These are phyloP conservation scores for Capsicum pubescens DNA, from an alignment of 257 asterid species.

Conservation along the genomic window DNA sequence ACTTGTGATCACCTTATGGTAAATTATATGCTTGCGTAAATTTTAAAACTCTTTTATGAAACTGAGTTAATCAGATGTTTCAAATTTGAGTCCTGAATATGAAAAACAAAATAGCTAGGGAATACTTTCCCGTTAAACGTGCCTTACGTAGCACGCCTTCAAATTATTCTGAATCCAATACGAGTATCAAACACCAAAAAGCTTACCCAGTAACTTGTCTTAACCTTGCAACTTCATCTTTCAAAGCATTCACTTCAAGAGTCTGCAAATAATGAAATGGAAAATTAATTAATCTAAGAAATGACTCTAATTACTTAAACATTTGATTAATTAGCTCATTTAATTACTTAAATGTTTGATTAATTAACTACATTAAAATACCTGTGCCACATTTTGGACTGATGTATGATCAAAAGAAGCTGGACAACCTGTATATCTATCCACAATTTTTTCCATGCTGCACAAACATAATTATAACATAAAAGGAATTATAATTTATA, in stretches of 20 bases:
- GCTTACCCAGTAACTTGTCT: conserved; percentile 53
- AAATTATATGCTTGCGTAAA: too few species aligned
- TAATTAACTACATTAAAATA: conserved; percentile 25
- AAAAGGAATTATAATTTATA: too few species aligned
- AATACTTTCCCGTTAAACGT: too few species aligned
- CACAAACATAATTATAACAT: neutral
- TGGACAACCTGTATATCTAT: conserved; percentile 51
- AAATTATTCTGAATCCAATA: too few species aligned
- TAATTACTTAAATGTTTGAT: neutral
- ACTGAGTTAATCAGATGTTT: too few species aligned
- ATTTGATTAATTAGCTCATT: too few species aligned
- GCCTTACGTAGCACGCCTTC: too few species aligned
- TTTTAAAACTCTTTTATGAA: too few species aligned
- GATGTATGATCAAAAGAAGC: conserved; percentile 38
- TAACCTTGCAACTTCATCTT: conserved; percentile 60
- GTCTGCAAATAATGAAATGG: conserved; percentile 22
- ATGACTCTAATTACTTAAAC: too few species aligned
- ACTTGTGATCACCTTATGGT: too few species aligned
- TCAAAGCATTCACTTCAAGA: conserved; percentile 51
- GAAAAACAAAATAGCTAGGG: too few species aligned
- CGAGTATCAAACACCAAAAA: neutral
- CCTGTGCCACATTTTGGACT: conserved; percentile 51
- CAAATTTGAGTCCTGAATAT: too few species aligned
- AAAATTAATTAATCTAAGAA: neutral
- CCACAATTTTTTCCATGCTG: conserved; percentile 75